phyloP scores from a whole-genome alignment of 176 grass and related monocot genomes.

The Oryza meridionalis region DNA sequence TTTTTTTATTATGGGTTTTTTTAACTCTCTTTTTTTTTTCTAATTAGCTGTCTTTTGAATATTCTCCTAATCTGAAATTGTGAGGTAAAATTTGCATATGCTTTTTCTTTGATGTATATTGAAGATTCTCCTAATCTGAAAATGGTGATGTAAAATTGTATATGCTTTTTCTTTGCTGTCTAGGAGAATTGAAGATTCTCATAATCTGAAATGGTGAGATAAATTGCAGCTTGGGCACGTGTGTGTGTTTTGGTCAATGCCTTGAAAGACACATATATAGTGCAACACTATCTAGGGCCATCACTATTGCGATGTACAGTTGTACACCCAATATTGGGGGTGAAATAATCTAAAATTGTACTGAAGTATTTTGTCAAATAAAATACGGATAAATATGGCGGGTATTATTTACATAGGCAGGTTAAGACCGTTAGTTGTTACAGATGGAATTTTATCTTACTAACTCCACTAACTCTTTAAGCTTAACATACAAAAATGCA shows the following conservation, averaged over 20 bases:
- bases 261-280: background rate
- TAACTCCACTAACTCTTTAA: too few species aligned
- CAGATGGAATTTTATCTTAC: too few species aligned
- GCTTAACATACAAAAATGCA: too few species aligned
- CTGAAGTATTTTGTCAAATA: too few species aligned
- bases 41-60: background rate
- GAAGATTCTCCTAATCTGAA: background rate
- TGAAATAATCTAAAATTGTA: too few species aligned
- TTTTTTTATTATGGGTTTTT: background rate
- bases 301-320: background rate
- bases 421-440: too few species aligned
- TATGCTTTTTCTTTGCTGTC: too few species aligned
- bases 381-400: too few species aligned
- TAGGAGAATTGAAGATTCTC: too few species aligned
- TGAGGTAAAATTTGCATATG: background rate
- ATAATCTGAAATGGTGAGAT: background rate
- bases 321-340: background rate
- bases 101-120: too few species aligned
- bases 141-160: background rate
- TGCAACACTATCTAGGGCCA: background rate
- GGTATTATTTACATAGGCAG: too few species aligned
- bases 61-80: background rate
- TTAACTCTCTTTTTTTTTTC: constrained; percentile 1
- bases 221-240: background rate
- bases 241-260: constrained; percentile 15